A percentile compares a stretch with the other conserved stretches of the same genome.
Evolutionary conservation across 1,284 basidiomycete genomes (phyloP).

Genomic region (Trametes pubescens): DNA sequence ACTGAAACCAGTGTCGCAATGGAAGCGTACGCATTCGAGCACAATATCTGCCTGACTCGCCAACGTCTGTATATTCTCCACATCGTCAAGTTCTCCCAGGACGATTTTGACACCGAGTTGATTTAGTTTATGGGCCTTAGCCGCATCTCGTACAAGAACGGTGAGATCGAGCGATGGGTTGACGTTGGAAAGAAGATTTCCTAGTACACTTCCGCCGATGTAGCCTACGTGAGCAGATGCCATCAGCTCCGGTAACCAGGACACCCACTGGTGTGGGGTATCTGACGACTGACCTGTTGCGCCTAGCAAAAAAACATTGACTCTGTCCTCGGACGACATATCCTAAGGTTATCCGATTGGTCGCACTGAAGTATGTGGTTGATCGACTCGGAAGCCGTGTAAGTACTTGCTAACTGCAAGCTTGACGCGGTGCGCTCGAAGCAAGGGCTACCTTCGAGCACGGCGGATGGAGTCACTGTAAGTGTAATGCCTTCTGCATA

Average conservation of each 20-base stretch:
- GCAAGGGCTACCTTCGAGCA: no score
- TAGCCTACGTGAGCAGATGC: slow-evolving; percentile 24
- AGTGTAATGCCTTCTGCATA: no score
- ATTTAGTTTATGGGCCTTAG: slow-evolving; percentile 30
- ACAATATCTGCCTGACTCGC: slow-evolving; percentile 34
- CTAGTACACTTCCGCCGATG: slow-evolving; percentile 30
- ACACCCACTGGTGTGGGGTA: no score
- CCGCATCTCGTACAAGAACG: slow-evolving; percentile 25
- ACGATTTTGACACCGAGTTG: slow-evolving; percentile 37
- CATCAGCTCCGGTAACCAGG: no score
- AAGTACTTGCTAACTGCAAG: no score
- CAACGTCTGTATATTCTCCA: slow-evolving; percentile 21
- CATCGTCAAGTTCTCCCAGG: slow-evolving; percentile 33
- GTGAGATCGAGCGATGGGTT: slow-evolving; percentile 28
- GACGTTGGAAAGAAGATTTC: slow-evolving; percentile 24
- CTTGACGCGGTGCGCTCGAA: no score
- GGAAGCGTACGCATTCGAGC: slow-evolving; percentile 30
- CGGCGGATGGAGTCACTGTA: no score
- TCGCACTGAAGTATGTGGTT: no score
- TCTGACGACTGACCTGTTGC: slow-evolving; percentile 12
- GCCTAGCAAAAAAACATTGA: slow-evolving; percentile 10
- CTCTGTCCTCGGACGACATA: not conserved
- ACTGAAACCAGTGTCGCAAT: not conserved
- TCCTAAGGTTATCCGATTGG: no score
- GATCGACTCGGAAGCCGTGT: no score